A percentile compares a stretch with the other conserved stretches of the same genome.
Evolutionary conservation across 2,329 filamentous ascomycete species (phyloP).

Genomic region (Grosmannia clavigera): DNA sequence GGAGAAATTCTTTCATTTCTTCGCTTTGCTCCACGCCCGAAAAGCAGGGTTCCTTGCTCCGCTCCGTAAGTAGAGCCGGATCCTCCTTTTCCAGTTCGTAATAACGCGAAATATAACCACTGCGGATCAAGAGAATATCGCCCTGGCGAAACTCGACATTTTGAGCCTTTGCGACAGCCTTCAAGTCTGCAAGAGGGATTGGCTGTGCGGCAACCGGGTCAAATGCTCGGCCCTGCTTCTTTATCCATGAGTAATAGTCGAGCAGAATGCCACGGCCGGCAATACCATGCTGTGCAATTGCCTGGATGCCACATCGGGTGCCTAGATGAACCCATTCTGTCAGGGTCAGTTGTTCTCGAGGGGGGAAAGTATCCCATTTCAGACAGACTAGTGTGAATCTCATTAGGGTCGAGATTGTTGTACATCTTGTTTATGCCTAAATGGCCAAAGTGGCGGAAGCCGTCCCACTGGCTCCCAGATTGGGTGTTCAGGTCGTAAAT

Average conservation of each 20-base stretch:
- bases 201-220: conserved; percentile 25
- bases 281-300: conserved; percentile 29
- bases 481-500: conserved; percentile 6
- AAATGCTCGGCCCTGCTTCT: conserved; percentile 24
- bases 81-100: conserved; percentile 15
- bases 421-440: not conserved
- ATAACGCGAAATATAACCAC: conserved; percentile 36
- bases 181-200: conserved; percentile 30
- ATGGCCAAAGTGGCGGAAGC: conserved; percentile 8
- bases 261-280: conserved; percentile 38
- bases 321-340: not conserved
- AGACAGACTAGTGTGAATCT: not conserved
- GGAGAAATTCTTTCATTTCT: conserved; percentile 41
- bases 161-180: conserved; percentile 30
- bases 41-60: conserved; percentile 8
- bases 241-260: conserved; percentile 32
- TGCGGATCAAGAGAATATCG: conserved; percentile 45
- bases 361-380: not conserved
- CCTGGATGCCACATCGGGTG: conserved; percentile 2
- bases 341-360: not conserved
- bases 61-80: not conserved
- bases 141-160: conserved; percentile 26
- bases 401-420: conserved; percentile 1
- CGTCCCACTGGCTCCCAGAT: conserved; percentile 10
- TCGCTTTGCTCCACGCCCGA: conserved; percentile 36